Evolutionary conservation across 441 rosid genomes (phyloP), one percentile per base, ranked within the genome.

Genomic region (Francoa sonchifolia): DNA sequence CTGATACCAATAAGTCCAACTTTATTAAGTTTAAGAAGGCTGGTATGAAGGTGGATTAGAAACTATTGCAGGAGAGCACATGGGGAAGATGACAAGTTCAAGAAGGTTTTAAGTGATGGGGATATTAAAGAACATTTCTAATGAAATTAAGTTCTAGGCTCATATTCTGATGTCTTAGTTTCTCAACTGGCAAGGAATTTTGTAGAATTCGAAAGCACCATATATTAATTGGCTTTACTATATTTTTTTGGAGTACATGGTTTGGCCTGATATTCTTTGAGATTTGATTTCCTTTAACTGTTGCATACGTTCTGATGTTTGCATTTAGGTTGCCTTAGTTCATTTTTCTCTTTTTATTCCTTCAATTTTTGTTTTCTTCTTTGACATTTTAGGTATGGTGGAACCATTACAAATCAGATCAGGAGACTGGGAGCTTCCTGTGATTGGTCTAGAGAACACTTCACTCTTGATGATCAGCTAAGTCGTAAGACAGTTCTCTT

Each of bases 371-470:
- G 32, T 3, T 11, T 17, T 23, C 13, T 23, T 16, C 12, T 19
- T 62, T 54, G 33, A 52, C 62, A 30, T 56, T 25, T 52, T 65
- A 89, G 98, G 66, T 85, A 85, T 47, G 98, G 98, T 36, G 92
- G 96, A 67, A 77, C 92, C 42, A 89, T 89, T 58, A 74, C 88
- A 40, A 76, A 76, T 63, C 98, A 89, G 67, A 89, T 89, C 29
- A 85, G 82, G 72, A 77, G 96, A 60, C 92, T 89, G 26, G 96
- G 98, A 36, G 98, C 98, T 54, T 89, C 98, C 33, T 89, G 98
- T 68, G 98, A 89, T 58, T 89, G 98, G 98, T 67, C 79, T 40
- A 77, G 92, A 69, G 96, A 85, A 58, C 77, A 41, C 47, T 89
- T 89, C 59, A 89, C 98, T 42, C 98, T 89, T 56, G 98, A 89